Evolutionary conservation across 352 stramenopile species (phyloP).

Genomic region (Phytopythium aichiense): DNA sequence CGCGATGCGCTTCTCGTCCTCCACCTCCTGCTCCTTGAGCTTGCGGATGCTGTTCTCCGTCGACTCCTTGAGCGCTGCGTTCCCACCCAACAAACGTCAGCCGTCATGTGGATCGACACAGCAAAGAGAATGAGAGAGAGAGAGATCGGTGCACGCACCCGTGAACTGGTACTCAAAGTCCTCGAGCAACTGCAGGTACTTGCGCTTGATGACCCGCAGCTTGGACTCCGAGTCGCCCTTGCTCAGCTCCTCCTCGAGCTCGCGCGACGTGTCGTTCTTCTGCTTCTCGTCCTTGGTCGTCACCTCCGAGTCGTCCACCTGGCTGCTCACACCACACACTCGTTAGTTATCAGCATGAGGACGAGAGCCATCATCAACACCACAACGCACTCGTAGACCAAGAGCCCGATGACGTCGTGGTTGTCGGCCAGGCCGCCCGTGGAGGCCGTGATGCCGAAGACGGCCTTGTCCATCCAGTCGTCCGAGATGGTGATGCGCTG

Average conservation of each 20-base stretch:
- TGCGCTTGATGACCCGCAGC: conserved; percentile 64
- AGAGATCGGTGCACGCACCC: conserved; percentile 4
- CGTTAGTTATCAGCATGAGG: conserved; percentile 7
- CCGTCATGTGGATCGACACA: not conserved
- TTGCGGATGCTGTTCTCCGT: conserved; percentile 83
- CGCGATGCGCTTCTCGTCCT: conserved; percentile 64
- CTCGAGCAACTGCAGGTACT: conserved; percentile 77
- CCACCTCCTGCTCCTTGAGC: conserved; percentile 59
- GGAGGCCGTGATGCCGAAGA: conserved; percentile 71
- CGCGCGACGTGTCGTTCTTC: conserved; percentile 43
- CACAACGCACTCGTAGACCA: conserved; percentile 68
- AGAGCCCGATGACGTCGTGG: conserved; percentile 74
- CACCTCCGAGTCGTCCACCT: conserved; percentile 56
- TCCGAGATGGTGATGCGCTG: conserved; percentile 41
- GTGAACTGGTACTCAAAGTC: conserved; percentile 86
- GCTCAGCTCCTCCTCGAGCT: conserved; percentile 43
- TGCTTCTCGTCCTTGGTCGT: conserved; percentile 54
- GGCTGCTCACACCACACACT: conserved; percentile 25
- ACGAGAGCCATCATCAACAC: not conserved
- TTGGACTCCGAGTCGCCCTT: conserved; percentile 57
- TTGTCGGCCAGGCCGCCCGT: conserved; percentile 82
- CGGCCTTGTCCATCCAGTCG: conserved; percentile 61
- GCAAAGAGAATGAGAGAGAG: not conserved
- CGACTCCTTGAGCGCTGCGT: conserved; percentile 63
- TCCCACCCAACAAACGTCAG: not conserved